Percentiles rank a stretch among this genome's conserved stretches.
phyloP scores from a whole-genome alignment of 176 grass and related monocot genomes.

The Oryza meyeriana region DNA sequence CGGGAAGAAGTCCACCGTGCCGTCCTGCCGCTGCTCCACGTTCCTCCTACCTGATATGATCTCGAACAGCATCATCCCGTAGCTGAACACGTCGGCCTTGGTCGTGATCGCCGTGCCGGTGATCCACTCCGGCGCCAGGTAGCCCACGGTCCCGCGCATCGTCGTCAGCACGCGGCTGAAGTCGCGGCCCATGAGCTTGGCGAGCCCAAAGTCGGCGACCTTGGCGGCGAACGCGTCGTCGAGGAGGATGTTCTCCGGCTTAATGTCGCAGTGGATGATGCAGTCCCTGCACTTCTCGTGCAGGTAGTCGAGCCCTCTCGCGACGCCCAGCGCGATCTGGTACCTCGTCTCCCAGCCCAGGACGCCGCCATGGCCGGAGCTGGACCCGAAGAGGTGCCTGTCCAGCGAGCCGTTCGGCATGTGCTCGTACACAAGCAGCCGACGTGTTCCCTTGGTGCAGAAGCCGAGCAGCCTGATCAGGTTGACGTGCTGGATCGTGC shows the following conservation, averaged over 20 bases:
- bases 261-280: conserved; percentile 79
- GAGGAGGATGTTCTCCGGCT: conserved; percentile 67
- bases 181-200: conserved; percentile 54
- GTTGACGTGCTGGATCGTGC: conserved; percentile 63
- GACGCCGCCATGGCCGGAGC: neutral
- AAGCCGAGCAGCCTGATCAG: conserved; percentile 55
- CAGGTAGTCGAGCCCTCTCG: conserved; percentile 52
- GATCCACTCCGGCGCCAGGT: conserved; percentile 65
- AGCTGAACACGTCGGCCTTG: conserved; percentile 63
- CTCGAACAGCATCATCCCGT: conserved; percentile 62
- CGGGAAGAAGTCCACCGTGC: conserved; percentile 40
- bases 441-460: conserved; percentile 39
- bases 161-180: conserved; percentile 60
- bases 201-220: conserved; percentile 51
- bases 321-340: conserved; percentile 45
- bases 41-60: conserved; percentile 41
- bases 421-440: conserved; percentile 63
- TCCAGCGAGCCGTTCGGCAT: conserved; percentile 53
- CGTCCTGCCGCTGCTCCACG: conserved; percentile 18
- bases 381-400: conserved; percentile 29
- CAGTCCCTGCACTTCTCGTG: conserved; percentile 62
- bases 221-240: conserved; percentile 32
- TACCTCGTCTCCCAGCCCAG: conserved; percentile 51
- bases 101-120: conserved; percentile 36
- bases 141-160: conserved; percentile 48